phyloP scores from a whole-genome alignment of 2,329 filamentous ascomycete genomes.

The Nemania bipapillata region DNA sequence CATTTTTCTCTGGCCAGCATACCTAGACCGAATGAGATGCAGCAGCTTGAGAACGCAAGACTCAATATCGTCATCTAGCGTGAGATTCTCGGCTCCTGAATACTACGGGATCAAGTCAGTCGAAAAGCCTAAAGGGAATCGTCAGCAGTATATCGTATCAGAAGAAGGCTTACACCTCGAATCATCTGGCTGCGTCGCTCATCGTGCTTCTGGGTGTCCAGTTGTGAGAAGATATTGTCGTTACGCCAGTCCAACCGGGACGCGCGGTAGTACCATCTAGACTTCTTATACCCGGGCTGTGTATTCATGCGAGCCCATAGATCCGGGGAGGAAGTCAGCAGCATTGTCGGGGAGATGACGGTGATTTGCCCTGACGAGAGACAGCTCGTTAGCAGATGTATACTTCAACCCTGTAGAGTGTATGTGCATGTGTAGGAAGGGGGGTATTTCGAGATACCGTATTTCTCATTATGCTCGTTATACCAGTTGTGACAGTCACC shows the following conservation, averaged over 20 bases:
- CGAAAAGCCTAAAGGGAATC: not conserved
- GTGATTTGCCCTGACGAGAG: slow-evolving; percentile 20
- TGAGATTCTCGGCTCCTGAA: slow-evolving; percentile 65
- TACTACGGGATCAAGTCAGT: slow-evolving; percentile 54
- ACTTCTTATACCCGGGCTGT: slow-evolving; percentile 56
- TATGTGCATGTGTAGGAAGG: not conserved
- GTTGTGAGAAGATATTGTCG: slow-evolving; percentile 65
- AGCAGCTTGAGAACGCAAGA: slow-evolving; percentile 59
- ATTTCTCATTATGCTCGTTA: slow-evolving; percentile 42
- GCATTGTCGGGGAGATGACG: slow-evolving; percentile 20
- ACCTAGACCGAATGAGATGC: slow-evolving; percentile 58
- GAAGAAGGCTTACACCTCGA: slow-evolving; percentile 57
- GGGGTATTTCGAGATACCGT: slow-evolving; percentile 41
- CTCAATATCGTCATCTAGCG: slow-evolving; percentile 63
- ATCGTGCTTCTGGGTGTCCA: slow-evolving; percentile 61
- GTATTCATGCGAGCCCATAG: slow-evolving; percentile 48
- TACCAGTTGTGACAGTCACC: slow-evolving; percentile 46
- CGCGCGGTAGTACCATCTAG: slow-evolving; percentile 55
- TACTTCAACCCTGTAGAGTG: not conserved
- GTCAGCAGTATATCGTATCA: not conserved
- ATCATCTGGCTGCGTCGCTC: slow-evolving; percentile 61
- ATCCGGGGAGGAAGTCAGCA: slow-evolving; percentile 33
- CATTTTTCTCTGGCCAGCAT: slow-evolving; percentile 51
- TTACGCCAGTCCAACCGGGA: slow-evolving; percentile 60
- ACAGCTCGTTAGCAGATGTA: not conserved